Base-by-base conservation (phyloP, 164 flowering plant genomes). In the Piper betle region DNA sequence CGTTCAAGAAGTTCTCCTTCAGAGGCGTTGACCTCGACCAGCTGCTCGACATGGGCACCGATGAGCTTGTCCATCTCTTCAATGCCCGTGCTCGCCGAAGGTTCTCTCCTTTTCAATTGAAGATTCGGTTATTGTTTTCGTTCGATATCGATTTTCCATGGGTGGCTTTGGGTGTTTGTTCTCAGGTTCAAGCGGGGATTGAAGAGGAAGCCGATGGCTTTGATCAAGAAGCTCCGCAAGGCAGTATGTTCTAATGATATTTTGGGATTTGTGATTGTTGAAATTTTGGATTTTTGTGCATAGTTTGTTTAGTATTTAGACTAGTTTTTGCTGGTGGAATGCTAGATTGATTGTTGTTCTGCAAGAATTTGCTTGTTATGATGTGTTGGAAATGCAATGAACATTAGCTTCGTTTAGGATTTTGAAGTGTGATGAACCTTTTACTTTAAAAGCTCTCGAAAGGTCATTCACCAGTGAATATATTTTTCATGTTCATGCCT, bases 1-100 rank as follows among this genome's bases (percentile, higher is more conserved):
- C 92, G 64, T 85, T 85, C 70, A 85, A 81, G 88, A 85, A 82
- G 85, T 85, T 85, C 69, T 69, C 78, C 55, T 79, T 72, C 75
- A 72, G 84, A 52, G 95, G 95, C 0, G 84, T 85, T 1, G 91
- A 87, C 76, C 76, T 87, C 50, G 95, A 85, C 62, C 81, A 82
- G 39, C 84, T 85, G 11, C 80, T 83, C 20, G 95, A 85, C 67
- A 85, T 85, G 87, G 72, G 80, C 38, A 85, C 88, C 8, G 87
- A 85, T 57, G 87, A 83, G 73, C 80, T 85, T 25, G 87, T 80
- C 61, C 79, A 87, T 80, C 86, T 85, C 62, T 85, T 82, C 73
- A 39, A 46, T 53, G 85, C 95, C 11, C 76, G 88, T 4, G 79
- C 84, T 63, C 81, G 91, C 64, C 68, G 88, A 75, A 81, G 92